phyloP scores from a whole-genome alignment of 2,329 filamentous ascomycete species.

The Colletotrichum trifolii region DNA sequence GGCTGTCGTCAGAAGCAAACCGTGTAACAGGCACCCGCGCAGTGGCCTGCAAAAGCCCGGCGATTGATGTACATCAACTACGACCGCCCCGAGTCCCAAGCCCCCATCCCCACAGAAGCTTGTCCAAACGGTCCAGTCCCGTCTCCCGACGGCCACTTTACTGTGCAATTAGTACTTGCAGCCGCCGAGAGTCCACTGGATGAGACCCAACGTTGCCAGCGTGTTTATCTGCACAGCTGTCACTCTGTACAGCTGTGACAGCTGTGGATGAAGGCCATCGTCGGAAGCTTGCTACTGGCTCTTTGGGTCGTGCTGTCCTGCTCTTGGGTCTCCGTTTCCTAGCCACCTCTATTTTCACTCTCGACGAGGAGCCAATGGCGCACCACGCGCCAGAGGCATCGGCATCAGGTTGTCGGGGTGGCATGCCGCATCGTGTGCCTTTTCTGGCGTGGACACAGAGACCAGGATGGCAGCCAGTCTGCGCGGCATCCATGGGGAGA shows the following conservation, averaged over 20 bases:
- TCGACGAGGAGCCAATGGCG: slow-evolving; percentile 8
- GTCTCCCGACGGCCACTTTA: slow-evolving; percentile 11
- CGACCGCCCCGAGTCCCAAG: slow-evolving; percentile 12
- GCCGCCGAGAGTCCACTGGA: slow-evolving; percentile 28
- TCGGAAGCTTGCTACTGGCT: slow-evolving; percentile 23
- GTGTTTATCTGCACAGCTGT: slow-evolving; percentile 24
- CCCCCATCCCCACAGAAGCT: slow-evolving; percentile 27
- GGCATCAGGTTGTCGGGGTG: slow-evolving; percentile 2
- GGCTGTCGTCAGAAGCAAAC: neutral
- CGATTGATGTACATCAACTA: slow-evolving; percentile 21
- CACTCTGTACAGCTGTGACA: slow-evolving; percentile 6
- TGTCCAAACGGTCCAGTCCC: slow-evolving; percentile 36
- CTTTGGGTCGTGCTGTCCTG: neutral
- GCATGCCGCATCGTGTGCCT: slow-evolving; percentile 1
- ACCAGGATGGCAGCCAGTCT: slow-evolving; percentile 13
- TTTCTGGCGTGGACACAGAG: slow-evolving; percentile 3
- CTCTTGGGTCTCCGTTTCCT: slow-evolving; percentile 20
- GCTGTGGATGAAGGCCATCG: slow-evolving; percentile 30
- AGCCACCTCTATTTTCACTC: slow-evolving; percentile 31
- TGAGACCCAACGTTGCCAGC: neutral
- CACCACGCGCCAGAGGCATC: slow-evolving; percentile 5
- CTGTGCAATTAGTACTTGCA: slow-evolving; percentile 12
- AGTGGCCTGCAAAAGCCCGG: slow-evolving; percentile 3
- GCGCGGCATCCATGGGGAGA: slow-evolving; percentile 16
- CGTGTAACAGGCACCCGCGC: slow-evolving; percentile 22